These are phyloP conservation scores for Blastobotrys capitulatus DNA, from an alignment of 1,139 yeast species.

Conservation along the genomic window DNA sequence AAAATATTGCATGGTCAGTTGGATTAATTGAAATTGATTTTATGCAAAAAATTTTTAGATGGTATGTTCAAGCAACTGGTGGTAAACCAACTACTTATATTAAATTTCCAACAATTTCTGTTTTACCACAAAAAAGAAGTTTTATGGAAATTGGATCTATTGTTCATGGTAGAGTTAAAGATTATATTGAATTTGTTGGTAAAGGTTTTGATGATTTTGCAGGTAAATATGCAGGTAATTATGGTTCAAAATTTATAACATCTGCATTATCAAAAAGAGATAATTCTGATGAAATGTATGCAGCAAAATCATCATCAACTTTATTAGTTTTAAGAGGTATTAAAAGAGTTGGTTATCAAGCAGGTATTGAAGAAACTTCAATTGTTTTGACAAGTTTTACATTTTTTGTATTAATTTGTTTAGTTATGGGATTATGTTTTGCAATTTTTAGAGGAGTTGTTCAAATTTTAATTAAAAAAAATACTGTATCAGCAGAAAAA, in stretches of 20 bases:
- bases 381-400: constrained; percentile 82
- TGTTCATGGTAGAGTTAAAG: constrained; percentile 23
- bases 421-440: constrained; percentile 28
- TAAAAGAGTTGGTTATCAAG: constrained; percentile 83
- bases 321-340: constrained; percentile 71
- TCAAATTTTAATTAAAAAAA: constrained; percentile 15
- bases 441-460: constrained; percentile 21
- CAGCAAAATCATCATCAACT: constrained; percentile 23
- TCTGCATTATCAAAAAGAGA: neutral
- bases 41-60: constrained; percentile 80
- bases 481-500: constrained; percentile 15
- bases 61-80: constrained; percentile 96
- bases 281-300: constrained; percentile 2
- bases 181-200: constrained; percentile 19
- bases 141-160: neutral
- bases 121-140: constrained; percentile 65
- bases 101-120: constrained; percentile 43
- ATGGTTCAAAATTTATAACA: neutral
- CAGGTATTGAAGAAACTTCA: constrained; percentile 78
- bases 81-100: constrained; percentile 76
- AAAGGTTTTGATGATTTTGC: constrained; percentile 1
- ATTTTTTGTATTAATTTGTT: constrained; percentile 66
- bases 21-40: constrained; percentile 75
- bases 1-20: constrained; percentile 92
- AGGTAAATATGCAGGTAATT: neutral